Percentiles rank a stretch among this genome's conserved stretches.
Evolutionary conservation across 169 alveolate genomes (phyloP).

Genomic region (Cryptosporidium muris): DNA sequence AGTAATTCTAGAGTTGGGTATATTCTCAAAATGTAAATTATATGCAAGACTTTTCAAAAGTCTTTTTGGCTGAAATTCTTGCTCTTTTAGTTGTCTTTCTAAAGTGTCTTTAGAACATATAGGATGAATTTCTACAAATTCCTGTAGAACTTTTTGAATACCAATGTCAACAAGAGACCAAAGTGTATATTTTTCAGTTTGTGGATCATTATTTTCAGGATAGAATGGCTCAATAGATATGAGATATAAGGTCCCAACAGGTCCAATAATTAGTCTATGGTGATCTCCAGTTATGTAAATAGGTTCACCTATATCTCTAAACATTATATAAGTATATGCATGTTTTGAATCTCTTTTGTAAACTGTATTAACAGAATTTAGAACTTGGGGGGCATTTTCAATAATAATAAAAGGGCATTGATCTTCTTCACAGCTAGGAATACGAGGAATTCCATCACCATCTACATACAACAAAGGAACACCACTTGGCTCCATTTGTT

Average conservation of each 20-base stretch:
- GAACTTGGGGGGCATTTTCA: constrained; percentile 46
- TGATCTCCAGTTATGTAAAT: constrained; percentile 57
- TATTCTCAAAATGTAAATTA: neutral
- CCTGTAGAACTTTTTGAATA: constrained; percentile 31
- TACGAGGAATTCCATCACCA: constrained; percentile 61
- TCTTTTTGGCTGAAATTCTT: neutral
- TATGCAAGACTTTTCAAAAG: no score
- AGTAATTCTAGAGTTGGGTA: neutral
- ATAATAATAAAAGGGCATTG: constrained; percentile 42
- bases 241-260: constrained; percentile 51
- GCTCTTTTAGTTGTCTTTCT: neutral
- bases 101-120: constrained; percentile 13
- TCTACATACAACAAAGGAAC: constrained; percentile 35
- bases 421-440: constrained; percentile 52
- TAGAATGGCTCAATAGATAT: constrained; percentile 44
- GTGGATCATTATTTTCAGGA: constrained; percentile 41
- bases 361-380: constrained; percentile 39
- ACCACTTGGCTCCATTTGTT: constrained; percentile 49
- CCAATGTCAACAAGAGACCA: constrained; percentile 52
- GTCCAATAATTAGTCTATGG: constrained; percentile 48
- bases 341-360: constrained; percentile 36
- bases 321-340: constrained; percentile 51
- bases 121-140: constrained; percentile 26
- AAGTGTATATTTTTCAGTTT: constrained; percentile 20
- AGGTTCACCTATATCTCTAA: constrained; percentile 59